Percentiles rank a stretch among this genome's conserved stretches.
Conservation (phyloP, 2,329 filamentous ascomycete species). For the Thielaviopsis euricoi region DNA sequence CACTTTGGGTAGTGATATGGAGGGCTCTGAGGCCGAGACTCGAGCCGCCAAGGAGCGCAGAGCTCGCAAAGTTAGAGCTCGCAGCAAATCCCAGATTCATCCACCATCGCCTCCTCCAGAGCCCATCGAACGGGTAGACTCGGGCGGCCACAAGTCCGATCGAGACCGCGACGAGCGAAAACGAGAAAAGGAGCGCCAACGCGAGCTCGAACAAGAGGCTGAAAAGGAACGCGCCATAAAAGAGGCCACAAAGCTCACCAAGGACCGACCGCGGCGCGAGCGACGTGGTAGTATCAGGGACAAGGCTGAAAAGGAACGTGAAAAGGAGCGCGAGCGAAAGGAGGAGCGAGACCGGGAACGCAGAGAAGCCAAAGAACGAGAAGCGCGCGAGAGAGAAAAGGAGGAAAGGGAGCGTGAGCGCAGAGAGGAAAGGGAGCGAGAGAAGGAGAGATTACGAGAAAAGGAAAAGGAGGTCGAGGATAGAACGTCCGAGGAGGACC, state of each 20-base stretch:
- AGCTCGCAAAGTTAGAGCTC: conserved; percentile 8
- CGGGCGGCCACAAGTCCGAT: conserved; percentile 1
- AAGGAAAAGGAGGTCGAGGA: conserved; percentile 1
- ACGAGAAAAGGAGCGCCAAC: conserved; percentile 9
- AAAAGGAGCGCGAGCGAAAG: conserved; percentile 11
- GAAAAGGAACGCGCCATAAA: conserved; percentile 8
- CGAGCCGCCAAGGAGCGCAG: conserved; percentile 8
- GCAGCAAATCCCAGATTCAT: conserved; percentile 6
- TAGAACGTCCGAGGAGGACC: conserved; percentile 4
- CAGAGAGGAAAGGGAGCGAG: not conserved
- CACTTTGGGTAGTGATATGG: not conserved
- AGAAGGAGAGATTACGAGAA: conserved; percentile 1
- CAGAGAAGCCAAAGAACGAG: not conserved
- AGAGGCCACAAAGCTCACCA: not conserved
- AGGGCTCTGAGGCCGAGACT: conserved; percentile 7
- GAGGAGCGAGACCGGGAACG: conserved; percentile 4
- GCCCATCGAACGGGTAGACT: conserved; percentile 2
- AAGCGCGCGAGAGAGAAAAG: conserved; percentile 3
- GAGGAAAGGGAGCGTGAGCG: not conserved
- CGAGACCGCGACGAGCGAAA: conserved; percentile 13
- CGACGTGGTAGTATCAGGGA: conserved; percentile 11
- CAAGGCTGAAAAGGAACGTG: conserved; percentile 8
- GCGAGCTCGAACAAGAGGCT: conserved; percentile 12
- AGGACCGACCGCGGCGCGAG: conserved; percentile 8
- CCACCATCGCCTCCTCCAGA: conserved; percentile 9